Percentiles rank a stretch among this genome's conserved stretches.
These are phyloP conservation scores for Cryoendolithus antarcticus DNA, from an alignment of 2,329 filamentous ascomycete species.

Conservation along the genomic window DNA sequence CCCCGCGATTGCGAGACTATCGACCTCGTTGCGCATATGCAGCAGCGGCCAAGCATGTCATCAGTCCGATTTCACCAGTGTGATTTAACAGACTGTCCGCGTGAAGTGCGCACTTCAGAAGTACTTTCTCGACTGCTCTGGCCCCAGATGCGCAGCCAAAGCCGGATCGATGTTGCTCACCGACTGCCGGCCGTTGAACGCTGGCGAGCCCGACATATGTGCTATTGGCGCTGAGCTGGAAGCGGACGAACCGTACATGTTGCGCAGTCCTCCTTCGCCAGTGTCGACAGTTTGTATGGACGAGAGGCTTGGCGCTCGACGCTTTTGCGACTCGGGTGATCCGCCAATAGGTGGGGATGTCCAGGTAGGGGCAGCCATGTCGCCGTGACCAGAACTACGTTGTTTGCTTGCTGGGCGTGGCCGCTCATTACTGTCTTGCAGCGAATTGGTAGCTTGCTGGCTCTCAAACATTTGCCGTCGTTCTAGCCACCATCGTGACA, in stretches of 20 bases:
- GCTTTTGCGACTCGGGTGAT: neutral
- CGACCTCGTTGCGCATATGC: too few species aligned
- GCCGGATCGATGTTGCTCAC: constrained; percentile 3
- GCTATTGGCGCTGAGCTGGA: constrained; percentile 4
- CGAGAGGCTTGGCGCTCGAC: constrained; percentile 5
- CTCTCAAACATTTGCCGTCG: constrained; percentile 3
- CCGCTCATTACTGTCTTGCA: neutral
- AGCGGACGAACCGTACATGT: constrained; percentile 2
- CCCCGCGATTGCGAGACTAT: too few species aligned
- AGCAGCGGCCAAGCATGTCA: too few species aligned
- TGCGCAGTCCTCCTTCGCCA: constrained; percentile 3
- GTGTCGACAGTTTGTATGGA: constrained; percentile 4
- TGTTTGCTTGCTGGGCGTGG: neutral
- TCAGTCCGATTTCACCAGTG: too few species aligned
- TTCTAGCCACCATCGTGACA: constrained; percentile 5
- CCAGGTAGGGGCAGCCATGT: neutral
- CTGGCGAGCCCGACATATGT: neutral
- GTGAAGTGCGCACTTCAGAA: neutral
- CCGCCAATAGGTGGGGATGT: neutral
- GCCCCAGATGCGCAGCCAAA: constrained; percentile 4
- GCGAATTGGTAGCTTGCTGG: neutral
- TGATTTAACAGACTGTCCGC: too few species aligned
- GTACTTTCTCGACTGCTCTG: constrained; percentile 4
- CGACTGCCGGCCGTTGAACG: too few species aligned
- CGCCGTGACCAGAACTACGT: too few species aligned